Base-by-base conservation (phyloP, 2,329 filamentous ascomycete genomes). In the Ceratocystis harringtonii region DNA sequence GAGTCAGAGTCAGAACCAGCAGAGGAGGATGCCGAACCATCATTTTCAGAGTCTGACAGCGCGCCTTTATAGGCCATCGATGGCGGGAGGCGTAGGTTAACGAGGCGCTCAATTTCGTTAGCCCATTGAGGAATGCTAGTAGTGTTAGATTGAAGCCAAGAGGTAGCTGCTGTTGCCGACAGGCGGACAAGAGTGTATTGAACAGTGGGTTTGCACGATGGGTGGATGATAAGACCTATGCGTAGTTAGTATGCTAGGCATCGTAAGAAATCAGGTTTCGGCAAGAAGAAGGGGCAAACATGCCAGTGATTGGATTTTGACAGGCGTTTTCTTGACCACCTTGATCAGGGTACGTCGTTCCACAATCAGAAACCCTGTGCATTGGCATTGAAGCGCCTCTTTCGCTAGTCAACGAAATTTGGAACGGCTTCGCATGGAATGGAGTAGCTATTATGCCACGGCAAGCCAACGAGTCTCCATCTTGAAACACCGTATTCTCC, bases 401-500 rank as follows among this genome's bases (percentile, higher is more conserved):
- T 0, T 69, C 48, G 1, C 72, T 74, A 8, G 71, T 69, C 17
- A 83, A 71, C 0, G 76, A 69, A 15, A 84, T 72, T 60, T 83
- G 78, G 65, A 84, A 84, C 0, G 79, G 75, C 58, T 78, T 77
- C 1, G 78, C 74, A 17, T 76, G 72, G 44, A 78, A 76, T 0
- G 82, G 81, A 0, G 81, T 82, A 1, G 78, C 78, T 4, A 84
- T 77, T 2, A 84, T 74, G 1, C 81, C 82, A n/a, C 81, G 78
- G 57, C 78, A 81, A 50, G 76, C 70, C n/a, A 73, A 74, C 0
- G 70, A 71, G 4, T 71, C 70, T 2, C 72, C 73, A 3, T 76
- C 72, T 0, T 73, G 71, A 76, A 77, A 80, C 17, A 81, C 80
- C 50, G 72, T 74, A 60, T 82, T 76, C 69, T 84, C 82, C 76